Conservation (phyloP, 768 basidiomycete species). For the Agaricus subrufescens region DNA sequence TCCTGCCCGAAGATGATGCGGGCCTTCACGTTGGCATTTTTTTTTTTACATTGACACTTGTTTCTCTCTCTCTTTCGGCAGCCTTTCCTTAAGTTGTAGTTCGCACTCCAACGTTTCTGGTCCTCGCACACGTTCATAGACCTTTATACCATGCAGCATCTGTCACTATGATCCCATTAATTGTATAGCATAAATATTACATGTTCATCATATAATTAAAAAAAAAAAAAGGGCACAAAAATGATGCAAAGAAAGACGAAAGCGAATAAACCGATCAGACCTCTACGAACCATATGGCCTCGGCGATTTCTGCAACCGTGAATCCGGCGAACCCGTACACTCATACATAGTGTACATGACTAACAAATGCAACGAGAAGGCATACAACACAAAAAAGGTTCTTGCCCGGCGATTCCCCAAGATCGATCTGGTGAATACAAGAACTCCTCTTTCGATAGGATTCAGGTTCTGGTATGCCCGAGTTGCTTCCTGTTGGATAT, state of each 20-base stretch:
- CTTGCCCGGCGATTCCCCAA: slow-evolving; percentile 89
- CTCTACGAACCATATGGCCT: slow-evolving; percentile 34
- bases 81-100: too few relatives aligned
- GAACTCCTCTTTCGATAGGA: slow-evolving; percentile 84
- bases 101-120: not conserved
- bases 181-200: slow-evolving; percentile 14
- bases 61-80: too few relatives aligned
- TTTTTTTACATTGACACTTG: not conserved
- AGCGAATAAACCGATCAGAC: not conserved
- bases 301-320: slow-evolving; percentile 48
- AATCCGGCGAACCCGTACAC: slow-evolving; percentile 51
- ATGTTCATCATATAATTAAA: slow-evolving; percentile 8
- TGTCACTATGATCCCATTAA: slow-evolving; percentile 5
- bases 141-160: not conserved
- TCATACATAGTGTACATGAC: slow-evolving; percentile 79
- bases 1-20: slow-evolving; percentile 10
- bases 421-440: slow-evolving; percentile 79
- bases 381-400: slow-evolving; percentile 85
- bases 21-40: not conserved
- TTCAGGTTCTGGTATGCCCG: slow-evolving; percentile 89
- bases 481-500: slow-evolving; percentile 74
- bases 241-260: not conserved
- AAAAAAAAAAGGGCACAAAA: not conserved
- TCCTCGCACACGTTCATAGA: not conserved
- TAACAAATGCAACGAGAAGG: slow-evolving; percentile 72